Base-by-base conservation (phyloP, 164 flowering plant genomes). In the Platanus orientalis region DNA sequence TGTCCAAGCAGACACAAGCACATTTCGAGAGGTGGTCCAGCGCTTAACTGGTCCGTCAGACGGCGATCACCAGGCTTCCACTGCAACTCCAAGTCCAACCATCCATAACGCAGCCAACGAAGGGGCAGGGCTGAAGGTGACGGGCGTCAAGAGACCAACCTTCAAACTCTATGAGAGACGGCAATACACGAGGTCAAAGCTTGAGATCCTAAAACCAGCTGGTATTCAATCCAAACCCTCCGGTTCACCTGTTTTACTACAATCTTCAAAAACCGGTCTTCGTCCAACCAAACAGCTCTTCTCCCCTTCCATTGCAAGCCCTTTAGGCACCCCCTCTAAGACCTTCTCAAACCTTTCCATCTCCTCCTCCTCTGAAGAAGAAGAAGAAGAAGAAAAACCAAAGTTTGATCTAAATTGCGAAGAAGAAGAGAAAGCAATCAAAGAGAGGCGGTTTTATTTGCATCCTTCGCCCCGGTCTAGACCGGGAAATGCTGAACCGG, bases 111-210 rank as follows among this genome's bases (percentile, higher is more conserved):
- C 63, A 60, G 25, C 59, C 29, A 56, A 59, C 29, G 77, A 68
- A 56, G 62, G 13, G 34, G 49, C 62, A 44, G 51, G n/a, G 13
- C 17, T 21, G 13, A 49, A 54, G 29, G 59, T 68, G 52, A 66
- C 61, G 11, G 71, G 80, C 0, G 14, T 54, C 6, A 80, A 76
- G 63, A 80, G 65, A 61, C 69, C 79, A 16, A 58, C 82, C 2
- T 66, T 73, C 48, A 85, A 78, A 73, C 88, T 89, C 67, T 89
- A 84, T 57, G 93, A 87, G 66, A 83, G 93, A 63, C 79, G 93
- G 62, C 87, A 81, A 25, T 72, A 60, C 69, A 25, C 66, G 2
- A 83, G 78, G 74, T 78, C 85, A 16, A 87, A 84, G 74, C 78
- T 84, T 0, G 84, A 79, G 71, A 83, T 87, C 14, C 71, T 76